Conservation (phyloP, 805 yeast genomes). For the Pichia scutulata region DNA sequence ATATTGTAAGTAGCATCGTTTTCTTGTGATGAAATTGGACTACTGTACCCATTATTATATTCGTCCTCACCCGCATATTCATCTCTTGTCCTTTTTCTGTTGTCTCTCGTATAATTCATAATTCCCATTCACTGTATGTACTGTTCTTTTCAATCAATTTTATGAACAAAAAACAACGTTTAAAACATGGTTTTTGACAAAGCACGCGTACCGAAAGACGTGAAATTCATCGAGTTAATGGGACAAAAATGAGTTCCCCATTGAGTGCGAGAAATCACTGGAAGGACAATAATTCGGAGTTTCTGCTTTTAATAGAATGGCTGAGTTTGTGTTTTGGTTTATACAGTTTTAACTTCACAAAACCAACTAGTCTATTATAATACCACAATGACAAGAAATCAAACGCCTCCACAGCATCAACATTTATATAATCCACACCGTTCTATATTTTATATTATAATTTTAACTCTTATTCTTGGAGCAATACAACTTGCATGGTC, state of each 20-base stretch:
- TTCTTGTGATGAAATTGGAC: not conserved
- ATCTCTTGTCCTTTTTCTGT: not conserved
- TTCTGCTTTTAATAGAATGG: not conserved
- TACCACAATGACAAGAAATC: not conserved
- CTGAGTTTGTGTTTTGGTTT: not conserved
- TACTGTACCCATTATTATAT: not conserved
- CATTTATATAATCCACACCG: constrained; percentile 35
- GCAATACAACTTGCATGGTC: constrained; percentile 62
- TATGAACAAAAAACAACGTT: not conserved
- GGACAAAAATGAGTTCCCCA: no score
- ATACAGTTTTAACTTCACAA: no score
- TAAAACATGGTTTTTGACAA: no score
- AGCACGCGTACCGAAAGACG: not conserved
- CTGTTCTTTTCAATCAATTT: no score
- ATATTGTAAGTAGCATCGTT: not conserved
- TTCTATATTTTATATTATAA: constrained; percentile 35
- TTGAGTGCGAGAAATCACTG: no score
- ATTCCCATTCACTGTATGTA: no score
- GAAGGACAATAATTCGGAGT: not conserved
- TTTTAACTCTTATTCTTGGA: constrained; percentile 43
- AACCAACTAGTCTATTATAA: no score
- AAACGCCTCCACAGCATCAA: not conserved
- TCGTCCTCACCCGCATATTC: not conserved
- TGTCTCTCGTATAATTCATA: not conserved
- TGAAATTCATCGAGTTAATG: no score